Percentiles rank a stretch among this genome's conserved stretches.
phyloP scores from a whole-genome alignment of 495 filamentous ascomycete species.

The Annulohypoxylon moriforme region DNA sequence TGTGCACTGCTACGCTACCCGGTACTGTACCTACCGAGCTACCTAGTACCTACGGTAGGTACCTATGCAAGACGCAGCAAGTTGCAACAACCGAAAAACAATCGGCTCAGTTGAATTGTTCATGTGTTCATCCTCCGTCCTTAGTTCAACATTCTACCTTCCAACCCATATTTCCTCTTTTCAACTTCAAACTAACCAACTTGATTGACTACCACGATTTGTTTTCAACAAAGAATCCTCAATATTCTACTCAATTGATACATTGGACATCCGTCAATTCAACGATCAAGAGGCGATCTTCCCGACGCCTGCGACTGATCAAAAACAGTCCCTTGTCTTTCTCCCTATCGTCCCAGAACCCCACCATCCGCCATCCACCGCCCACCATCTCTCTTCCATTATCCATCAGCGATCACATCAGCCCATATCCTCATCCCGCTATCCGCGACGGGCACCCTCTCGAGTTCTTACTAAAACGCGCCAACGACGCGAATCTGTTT shows the following conservation, averaged over 20 bases:
- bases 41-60: no score
- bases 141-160: no score
- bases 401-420: not conserved
- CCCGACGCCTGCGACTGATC: not conserved
- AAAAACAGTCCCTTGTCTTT: conserved; percentile 5
- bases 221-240: conserved; percentile 21
- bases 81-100: not conserved
- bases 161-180: conserved; percentile 7
- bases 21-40: not conserved
- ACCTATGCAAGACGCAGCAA: conserved; percentile 15
- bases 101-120: not conserved
- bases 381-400: not conserved
- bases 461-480: conserved; percentile 2
- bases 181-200: not conserved
- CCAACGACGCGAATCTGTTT: conserved; percentile 7
- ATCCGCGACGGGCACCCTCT: not conserved
- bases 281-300: not conserved
- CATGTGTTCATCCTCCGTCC: not conserved
- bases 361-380: conserved; percentile 18
- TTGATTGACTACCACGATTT: not conserved
- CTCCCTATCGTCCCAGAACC: not conserved
- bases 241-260: conserved; percentile 7
- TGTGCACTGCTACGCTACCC: not conserved
- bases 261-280: not conserved
- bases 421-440: not conserved